Percentiles rank a stretch among this genome's conserved stretches.
Conservation (phyloP, 192 early-diverging fungal genomes). For the Backusella tuberculispora region DNA sequence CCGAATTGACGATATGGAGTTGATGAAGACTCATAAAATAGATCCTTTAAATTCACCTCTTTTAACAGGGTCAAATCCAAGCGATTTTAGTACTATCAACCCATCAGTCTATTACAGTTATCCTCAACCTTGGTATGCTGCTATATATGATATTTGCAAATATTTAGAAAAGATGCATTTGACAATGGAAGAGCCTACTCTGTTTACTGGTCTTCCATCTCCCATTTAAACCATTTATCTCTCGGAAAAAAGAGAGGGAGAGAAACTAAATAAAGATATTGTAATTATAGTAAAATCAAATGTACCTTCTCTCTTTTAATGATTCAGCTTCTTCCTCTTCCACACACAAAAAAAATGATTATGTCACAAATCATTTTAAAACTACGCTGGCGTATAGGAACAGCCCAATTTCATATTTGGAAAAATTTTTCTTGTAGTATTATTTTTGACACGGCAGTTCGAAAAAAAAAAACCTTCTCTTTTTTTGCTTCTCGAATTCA, state of each 20-base stretch:
- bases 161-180: background rate
- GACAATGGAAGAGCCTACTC: background rate
- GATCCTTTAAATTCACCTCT: background rate
- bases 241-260: too few relatives aligned
- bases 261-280: too few relatives aligned
- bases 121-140: background rate
- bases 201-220: background rate
- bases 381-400: too few relatives aligned
- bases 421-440: constrained; percentile 16
- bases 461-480: constrained; percentile 20
- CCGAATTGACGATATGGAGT: background rate
- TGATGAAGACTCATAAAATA: background rate
- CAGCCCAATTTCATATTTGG: background rate
- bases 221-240: background rate
- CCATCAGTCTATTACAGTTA: background rate
- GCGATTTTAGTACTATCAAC: background rate
- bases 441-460: background rate
- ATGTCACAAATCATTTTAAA: too few relatives aligned
- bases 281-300: too few relatives aligned
- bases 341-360: too few relatives aligned
- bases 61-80: background rate
- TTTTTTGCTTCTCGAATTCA: constrained; percentile 32
- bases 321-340: too few relatives aligned
- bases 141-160: background rate
- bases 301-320: too few relatives aligned